Base-by-base conservation (phyloP, 257 asterid species). In the Verbena officinalis region DNA sequence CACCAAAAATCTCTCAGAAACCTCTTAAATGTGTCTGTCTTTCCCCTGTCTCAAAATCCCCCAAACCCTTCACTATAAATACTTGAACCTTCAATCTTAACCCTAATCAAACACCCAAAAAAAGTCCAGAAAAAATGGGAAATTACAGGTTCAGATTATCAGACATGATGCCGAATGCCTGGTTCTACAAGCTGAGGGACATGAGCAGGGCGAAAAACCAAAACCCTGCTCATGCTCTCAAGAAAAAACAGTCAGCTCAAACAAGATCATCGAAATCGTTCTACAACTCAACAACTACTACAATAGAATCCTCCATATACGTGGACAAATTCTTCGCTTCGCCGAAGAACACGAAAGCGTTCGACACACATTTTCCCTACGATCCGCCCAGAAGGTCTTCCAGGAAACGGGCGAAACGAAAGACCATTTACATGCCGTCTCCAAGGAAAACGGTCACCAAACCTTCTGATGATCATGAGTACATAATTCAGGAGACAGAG, bases 151-250 rank as follows among this genome's bases (percentile, higher is more conserved):
- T 91, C 73, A 84, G 75, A 57, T 78, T 91, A n/a, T 83, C 96
- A 46, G 87, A 86, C 43, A 88, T 91, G 95, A 86, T 91, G 82
- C 98, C 98, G 21, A 91, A 91, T 64, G 88, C 98, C 59, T 91
- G 98, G 98, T 86, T 91, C 54, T 84, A 91, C 95, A 91, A 91
- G 85, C 91, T 86, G 9, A 80, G 83, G 63, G 96, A 89, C 76
- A 91, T 84, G 98, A 91, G 78, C 86, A 86, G 71, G 48, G 51
- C 84, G 51, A 80, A 54, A 68, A 78, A 53, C 73, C 84, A 69
- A 31, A 78, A 65, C 62, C 59, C 68, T 16, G 10, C 70, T 7
- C 44, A 73, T 7, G n/a, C 79, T 30, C 23, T 59, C 65, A 81
- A 77, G 65, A 86, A 80, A 59, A 73, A 63, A 24, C 62, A 62